Evolutionary conservation across 257 asterid species (phyloP).

Genomic region (Capsicum chinense): DNA sequence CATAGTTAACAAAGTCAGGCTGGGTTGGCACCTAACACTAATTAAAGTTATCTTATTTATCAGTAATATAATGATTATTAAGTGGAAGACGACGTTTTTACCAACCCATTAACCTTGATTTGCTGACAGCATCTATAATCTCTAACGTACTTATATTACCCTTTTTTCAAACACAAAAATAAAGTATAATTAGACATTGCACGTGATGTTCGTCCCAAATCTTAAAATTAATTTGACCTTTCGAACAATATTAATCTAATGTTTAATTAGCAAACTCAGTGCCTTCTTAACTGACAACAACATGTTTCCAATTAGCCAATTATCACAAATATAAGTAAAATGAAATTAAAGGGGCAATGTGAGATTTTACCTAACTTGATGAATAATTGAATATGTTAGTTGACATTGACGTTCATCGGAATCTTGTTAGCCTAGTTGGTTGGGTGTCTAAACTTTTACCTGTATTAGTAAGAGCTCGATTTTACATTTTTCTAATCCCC

Average conservation of each 20-base stretch:
- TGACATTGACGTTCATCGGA: background rate
- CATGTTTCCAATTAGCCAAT: background rate
- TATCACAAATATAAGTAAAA: constrained; percentile 22
- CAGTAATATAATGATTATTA: background rate
- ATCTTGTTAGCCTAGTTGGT: too few species aligned
- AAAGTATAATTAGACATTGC: background rate
- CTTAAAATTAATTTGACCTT: background rate
- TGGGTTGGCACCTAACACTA: constrained; percentile 1
- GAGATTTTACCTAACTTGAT: background rate
- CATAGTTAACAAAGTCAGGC: background rate
- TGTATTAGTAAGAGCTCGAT: too few species aligned
- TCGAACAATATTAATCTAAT: constrained; percentile 20
- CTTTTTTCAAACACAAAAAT: background rate
- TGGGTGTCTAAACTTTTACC: too few species aligned
- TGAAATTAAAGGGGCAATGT: background rate
- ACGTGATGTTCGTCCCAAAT: constrained; percentile 9
- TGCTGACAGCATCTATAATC: constrained; percentile 27
- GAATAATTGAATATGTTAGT: background rate
- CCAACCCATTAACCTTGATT: constrained; percentile 30
- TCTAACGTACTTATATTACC: background rate
- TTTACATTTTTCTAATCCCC: too few species aligned
- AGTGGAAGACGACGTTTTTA: constrained; percentile 15
- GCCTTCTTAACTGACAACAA: constrained; percentile 14
- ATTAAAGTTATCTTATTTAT: constrained; percentile 21
- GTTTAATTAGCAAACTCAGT: background rate